A percentile compares a stretch with the other conserved stretches of the same genome.
Evolutionary conservation across 2,329 filamentous ascomycete species (phyloP).

Genomic region (Penicillium corylophilum): DNA sequence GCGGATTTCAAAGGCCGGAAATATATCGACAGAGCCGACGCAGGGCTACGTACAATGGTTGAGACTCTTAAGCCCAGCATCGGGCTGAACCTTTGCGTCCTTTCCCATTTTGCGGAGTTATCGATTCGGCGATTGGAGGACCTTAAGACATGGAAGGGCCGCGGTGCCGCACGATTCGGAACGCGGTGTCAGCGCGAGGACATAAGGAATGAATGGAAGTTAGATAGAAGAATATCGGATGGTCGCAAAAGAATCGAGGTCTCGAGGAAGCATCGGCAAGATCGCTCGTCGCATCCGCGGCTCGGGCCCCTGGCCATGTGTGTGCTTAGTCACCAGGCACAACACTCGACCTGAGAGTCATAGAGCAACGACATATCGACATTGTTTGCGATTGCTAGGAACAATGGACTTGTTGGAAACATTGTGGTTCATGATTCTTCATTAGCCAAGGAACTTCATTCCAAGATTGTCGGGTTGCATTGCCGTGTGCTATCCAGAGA

Average conservation of each 20-base stretch:
- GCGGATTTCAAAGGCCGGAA: background rate
- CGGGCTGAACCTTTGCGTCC: slow-evolving; percentile 38
- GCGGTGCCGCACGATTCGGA: slow-evolving; percentile 16
- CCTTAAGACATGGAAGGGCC: slow-evolving; percentile 29
- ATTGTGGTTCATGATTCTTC: background rate
- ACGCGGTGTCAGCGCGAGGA: slow-evolving; percentile 9
- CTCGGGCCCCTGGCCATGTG: slow-evolving; percentile 21
- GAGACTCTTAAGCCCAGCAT: slow-evolving; percentile 74
- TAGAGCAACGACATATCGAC: background rate
- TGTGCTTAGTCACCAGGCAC: slow-evolving; percentile 23
- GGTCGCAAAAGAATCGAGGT: background rate
- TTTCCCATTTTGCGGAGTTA: slow-evolving; percentile 39
- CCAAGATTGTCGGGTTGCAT: background rate
- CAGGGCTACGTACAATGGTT: slow-evolving; percentile 62
- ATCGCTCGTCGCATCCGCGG: slow-evolving; percentile 15
- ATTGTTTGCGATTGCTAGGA: background rate
- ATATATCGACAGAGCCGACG: background rate
- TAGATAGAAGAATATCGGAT: slow-evolving; percentile 10
- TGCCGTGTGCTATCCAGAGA: background rate
- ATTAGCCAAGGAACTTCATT: background rate
- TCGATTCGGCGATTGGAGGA: slow-evolving; percentile 19
- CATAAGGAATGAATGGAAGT: slow-evolving; percentile 26
- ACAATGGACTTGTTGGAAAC: background rate
- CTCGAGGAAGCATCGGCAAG: slow-evolving; percentile 3
- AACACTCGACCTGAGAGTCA: background rate